Evolutionary conservation across 306 rosid genomes (phyloP).

Genomic region (Cicer judaicum): DNA sequence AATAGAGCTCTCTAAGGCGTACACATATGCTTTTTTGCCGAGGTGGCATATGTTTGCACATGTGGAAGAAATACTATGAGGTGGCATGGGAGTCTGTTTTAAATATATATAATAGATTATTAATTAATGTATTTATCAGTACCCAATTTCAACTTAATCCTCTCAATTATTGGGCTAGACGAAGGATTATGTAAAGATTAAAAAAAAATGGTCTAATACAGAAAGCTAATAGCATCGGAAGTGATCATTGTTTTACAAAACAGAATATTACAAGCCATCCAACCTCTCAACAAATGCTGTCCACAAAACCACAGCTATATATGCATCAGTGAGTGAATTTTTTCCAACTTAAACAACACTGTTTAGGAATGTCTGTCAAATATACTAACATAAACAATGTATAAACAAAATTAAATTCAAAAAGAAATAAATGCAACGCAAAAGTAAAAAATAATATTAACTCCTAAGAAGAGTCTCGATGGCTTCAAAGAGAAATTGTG

Average conservation of each 20-base stretch:
- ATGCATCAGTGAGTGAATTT: constrained; percentile 17
- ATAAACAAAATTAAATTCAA: constrained; percentile 46
- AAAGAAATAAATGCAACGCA: constrained; percentile 6
- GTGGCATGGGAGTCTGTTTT: no score
- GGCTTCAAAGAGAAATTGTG: constrained; percentile 83
- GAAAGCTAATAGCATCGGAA: constrained; percentile 28
- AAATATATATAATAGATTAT: no score
- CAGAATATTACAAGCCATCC: constrained; percentile 44
- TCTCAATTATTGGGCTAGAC: no score
- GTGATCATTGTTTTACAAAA: constrained; percentile 41
- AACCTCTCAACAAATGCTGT: constrained; percentile 38
- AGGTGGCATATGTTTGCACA: no score
- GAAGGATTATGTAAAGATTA: not conserved
- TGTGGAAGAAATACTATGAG: no score
- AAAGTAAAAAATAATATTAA: constrained; percentile 48
- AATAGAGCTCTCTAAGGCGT: no score
- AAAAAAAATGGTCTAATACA: constrained; percentile 25
- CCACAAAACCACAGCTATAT: constrained; percentile 39
- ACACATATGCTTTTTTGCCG: no score
- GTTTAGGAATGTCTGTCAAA: constrained; percentile 46
- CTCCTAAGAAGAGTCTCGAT: constrained; percentile 74
- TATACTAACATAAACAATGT: constrained; percentile 44
- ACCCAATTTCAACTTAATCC: no score
- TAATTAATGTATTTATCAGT: no score
- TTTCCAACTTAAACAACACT: constrained; percentile 38